Percentiles rank a stretch among this genome's conserved stretches.
Conservation (phyloP, 2,329 filamentous ascomycete genomes). For the Myotisia sp. region DNA sequence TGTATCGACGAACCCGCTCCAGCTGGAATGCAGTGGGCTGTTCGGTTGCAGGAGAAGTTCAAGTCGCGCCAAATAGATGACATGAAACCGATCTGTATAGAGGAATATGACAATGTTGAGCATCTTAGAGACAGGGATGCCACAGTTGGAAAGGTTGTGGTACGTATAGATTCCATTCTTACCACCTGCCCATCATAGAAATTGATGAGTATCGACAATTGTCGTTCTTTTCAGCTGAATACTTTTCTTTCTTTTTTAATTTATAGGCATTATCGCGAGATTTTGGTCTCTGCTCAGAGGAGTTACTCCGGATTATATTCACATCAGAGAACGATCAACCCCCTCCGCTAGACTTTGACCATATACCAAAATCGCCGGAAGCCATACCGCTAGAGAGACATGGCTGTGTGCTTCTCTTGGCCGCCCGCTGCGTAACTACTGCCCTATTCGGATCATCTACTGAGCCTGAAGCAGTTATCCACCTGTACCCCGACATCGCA, state of each 20-base stretch:
- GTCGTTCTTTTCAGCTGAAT: too few relatives aligned
- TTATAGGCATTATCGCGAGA: conserved; percentile 39
- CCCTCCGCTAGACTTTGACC: conserved; percentile 38
- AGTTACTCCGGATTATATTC: conserved; percentile 34
- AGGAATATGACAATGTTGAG: conserved; percentile 37
- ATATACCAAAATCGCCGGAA: conserved; percentile 37
- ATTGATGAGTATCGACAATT: too few relatives aligned
- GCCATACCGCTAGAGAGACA: conserved; percentile 44
- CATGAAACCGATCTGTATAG: conserved; percentile 16
- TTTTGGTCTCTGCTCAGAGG: conserved; percentile 35
- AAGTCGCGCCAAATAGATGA: conserved; percentile 35
- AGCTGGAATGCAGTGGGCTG: conserved; percentile 31
- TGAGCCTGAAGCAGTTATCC: conserved; percentile 24
- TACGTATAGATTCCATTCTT: conserved; percentile 16
- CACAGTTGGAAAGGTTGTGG: conserved; percentile 43
- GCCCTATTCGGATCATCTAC: conserved; percentile 34
- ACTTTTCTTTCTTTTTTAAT: too few relatives aligned
- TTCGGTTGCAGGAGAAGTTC: conserved; percentile 43
- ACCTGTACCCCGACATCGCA: conserved; percentile 41
- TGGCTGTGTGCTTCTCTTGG: conserved; percentile 40
- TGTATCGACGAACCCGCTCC: conserved; percentile 21
- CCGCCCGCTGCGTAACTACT: conserved; percentile 37
- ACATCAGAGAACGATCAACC: conserved; percentile 27
- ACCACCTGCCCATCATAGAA: too few relatives aligned
- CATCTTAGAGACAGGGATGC: conserved; percentile 39